phyloP scores from a whole-genome alignment of 257 asterid species.

The Solanum appendiculatum region DNA sequence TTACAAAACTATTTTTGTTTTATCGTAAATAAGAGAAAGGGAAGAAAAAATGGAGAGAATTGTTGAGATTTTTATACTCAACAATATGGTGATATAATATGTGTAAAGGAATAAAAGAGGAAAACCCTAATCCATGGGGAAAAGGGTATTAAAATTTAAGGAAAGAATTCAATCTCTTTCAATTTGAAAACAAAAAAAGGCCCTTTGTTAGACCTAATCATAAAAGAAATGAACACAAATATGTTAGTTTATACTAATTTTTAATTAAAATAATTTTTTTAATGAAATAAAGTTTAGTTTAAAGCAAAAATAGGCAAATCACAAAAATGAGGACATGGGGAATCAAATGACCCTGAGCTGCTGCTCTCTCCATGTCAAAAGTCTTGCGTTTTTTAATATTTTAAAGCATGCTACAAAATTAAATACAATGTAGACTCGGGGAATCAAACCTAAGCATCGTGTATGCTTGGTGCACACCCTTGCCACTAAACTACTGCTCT shows the following conservation, averaged over 20 bases:
- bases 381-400: not conserved
- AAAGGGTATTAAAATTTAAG: not conserved
- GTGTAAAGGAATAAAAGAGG: not conserved
- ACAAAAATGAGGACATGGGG: not conserved
- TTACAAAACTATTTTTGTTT: not conserved
- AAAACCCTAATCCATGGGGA: not conserved
- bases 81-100: not conserved
- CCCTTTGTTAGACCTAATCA: not conserved
- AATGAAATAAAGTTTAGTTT: not conserved
- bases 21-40: not conserved
- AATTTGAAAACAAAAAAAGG: not conserved
- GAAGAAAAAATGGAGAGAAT: not conserved
- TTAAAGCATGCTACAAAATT: not conserved
- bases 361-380: not conserved
- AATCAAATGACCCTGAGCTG: not conserved
- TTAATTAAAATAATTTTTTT: not conserved
- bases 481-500: not conserved
- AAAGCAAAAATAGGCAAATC: not conserved
- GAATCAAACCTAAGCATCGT: not conserved
- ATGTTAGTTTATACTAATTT: not conserved
- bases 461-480: not conserved
- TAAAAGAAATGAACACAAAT: not conserved
- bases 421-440: not conserved
- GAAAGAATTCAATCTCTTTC: not conserved
- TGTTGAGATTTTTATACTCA: not conserved